These are phyloP conservation scores for Salix arbutifolia DNA, from an alignment of 345 rosid genomes.

Conservation along the genomic window DNA sequence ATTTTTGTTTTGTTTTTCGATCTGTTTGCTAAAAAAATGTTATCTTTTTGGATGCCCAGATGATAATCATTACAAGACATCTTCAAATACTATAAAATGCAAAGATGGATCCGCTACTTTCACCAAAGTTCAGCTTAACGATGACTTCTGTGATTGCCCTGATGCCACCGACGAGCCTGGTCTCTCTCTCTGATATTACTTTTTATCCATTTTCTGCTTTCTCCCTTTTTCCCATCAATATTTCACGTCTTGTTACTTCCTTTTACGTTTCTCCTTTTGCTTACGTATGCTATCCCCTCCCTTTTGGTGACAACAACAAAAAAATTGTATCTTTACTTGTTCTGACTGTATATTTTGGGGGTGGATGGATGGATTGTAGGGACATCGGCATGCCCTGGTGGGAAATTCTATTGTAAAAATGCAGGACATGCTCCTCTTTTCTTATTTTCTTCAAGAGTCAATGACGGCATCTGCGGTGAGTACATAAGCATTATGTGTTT, in stretches of 20 bases:
- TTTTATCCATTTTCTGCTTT: background rate
- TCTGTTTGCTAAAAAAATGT: background rate
- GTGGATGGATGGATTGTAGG: constrained; percentile 36
- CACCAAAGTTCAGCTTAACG: constrained; percentile 73
- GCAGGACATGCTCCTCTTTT: constrained; percentile 57
- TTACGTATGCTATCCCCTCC: background rate
- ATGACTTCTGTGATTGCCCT: constrained; percentile 88
- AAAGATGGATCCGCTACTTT: constrained; percentile 81
- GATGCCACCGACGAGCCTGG: constrained; percentile 97
- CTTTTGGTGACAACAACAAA: background rate
- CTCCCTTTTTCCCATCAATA: background rate
- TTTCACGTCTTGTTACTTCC: background rate
- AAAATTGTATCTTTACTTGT: background rate
- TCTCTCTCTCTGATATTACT: background rate
- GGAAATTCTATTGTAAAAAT: constrained; percentile 78
- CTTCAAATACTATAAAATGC: constrained; percentile 61
- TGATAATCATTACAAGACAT: constrained; percentile 57
- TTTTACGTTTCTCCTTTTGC: background rate
- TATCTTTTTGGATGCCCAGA: constrained; percentile 40
- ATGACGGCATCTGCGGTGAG: constrained; percentile 95
- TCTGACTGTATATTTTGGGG: background rate
- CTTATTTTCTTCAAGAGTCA: constrained; percentile 84
- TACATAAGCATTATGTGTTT: background rate
- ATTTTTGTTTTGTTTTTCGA: background rate
- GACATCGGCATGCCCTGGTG: constrained; percentile 90